These are phyloP conservation scores for Botrytis galanthina DNA, from an alignment of 2,329 filamentous ascomycete species.

Conservation along the genomic window DNA sequence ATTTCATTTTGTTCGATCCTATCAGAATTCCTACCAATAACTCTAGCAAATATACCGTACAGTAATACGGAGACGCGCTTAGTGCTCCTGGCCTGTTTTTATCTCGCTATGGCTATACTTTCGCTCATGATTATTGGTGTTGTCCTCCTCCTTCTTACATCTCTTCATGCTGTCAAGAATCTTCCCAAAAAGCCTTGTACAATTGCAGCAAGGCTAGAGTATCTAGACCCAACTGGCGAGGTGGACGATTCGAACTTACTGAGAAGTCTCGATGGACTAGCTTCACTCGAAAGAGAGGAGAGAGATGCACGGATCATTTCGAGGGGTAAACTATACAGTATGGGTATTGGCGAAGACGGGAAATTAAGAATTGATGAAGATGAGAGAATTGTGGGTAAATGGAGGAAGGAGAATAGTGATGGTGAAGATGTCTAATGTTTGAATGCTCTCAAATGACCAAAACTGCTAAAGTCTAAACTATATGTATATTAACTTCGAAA, in stretches of 20 bases:
- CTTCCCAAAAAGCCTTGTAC: background rate
- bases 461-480: background rate
- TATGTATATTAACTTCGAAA: background rate
- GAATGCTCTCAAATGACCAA: background rate
- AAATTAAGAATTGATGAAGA: conserved; percentile 31
- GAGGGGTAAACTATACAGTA: conserved; percentile 38
- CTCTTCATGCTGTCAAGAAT: background rate
- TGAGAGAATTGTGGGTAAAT: conserved; percentile 22
- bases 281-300: conserved; percentile 36
- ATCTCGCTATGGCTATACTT: conserved; percentile 3
- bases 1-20: conserved; percentile 4
- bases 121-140: conserved; percentile 1
- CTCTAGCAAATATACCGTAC: background rate
- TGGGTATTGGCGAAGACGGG: conserved; percentile 38
- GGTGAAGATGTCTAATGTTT: background rate
- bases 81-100: background rate
- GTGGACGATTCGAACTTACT: conserved; percentile 37
- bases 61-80: background rate
- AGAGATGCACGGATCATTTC: conserved; percentile 37
- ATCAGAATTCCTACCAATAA: conserved; percentile 5
- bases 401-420: background rate
- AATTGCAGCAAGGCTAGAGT: background rate
- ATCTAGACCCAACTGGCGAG: background rate
- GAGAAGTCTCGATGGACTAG: conserved; percentile 43
- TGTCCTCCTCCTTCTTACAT: background rate